phyloP scores from a whole-genome alignment of 1,284 basidiomycete genomes.

The Schizopora paradoxa region DNA sequence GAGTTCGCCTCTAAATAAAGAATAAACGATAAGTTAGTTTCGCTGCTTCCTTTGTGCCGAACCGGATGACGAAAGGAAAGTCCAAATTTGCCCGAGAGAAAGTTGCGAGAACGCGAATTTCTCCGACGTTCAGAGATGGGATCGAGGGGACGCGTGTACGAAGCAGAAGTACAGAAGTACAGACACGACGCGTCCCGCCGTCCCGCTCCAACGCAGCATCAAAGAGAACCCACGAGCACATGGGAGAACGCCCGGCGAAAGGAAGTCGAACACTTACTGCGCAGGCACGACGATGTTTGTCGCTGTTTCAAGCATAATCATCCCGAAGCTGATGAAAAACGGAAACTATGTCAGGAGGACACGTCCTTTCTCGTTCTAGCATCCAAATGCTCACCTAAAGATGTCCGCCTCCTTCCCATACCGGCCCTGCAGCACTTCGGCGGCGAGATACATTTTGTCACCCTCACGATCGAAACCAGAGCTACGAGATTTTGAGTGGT shows the following conservation, averaged over 20 bases:
- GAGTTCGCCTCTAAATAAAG: slow-evolving; percentile 63
- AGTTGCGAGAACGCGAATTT: too few relatives aligned
- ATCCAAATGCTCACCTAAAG: slow-evolving; percentile 68
- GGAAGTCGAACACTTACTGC: slow-evolving; percentile 60
- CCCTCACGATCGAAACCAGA: slow-evolving; percentile 90
- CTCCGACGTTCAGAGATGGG: neutral
- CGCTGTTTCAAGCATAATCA: slow-evolving; percentile 93
- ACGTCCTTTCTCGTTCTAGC: neutral
- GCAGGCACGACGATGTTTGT: slow-evolving; percentile 96
- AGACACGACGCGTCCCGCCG: neutral
- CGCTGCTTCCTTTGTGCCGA: neutral
- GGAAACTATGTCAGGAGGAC: neutral
- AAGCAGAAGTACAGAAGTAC: neutral
- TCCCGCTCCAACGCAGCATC: neutral
- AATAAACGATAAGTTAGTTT: neutral
- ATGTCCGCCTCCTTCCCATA: slow-evolving; percentile 96
- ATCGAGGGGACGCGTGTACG: neutral
- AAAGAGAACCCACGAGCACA: neutral
- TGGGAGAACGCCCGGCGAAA: slow-evolving; percentile 10
- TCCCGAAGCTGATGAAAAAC: slow-evolving; percentile 65
- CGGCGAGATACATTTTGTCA: slow-evolving; percentile 97
- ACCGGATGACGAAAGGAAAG: neutral
- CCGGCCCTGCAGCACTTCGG: slow-evolving; percentile 87
- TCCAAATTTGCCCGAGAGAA: neutral
- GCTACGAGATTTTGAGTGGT: slow-evolving; percentile 31